phyloP scores from a whole-genome alignment of 306 rosid genomes.

The Inga oerstediana region DNA sequence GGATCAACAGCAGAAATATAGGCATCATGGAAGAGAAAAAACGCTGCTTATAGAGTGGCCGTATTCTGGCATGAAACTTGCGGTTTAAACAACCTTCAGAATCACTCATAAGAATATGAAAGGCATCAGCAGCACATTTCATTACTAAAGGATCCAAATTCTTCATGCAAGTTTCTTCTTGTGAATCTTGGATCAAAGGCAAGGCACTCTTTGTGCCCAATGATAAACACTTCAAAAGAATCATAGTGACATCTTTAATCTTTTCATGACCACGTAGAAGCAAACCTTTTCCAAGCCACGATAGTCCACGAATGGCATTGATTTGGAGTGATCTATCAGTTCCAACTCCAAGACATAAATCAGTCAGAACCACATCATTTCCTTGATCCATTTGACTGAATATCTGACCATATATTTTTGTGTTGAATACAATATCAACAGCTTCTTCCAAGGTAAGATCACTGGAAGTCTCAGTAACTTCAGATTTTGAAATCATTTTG shows the following conservation, averaged over 20 bases:
- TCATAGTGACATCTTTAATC: slow-evolving; percentile 73
- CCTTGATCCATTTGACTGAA: slow-evolving; percentile 44
- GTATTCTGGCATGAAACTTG: slow-evolving; percentile 65
- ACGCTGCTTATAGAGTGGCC: slow-evolving; percentile 95
- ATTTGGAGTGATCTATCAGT: slow-evolving; percentile 60
- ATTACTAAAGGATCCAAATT: slow-evolving; percentile 51
- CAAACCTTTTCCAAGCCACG: slow-evolving; percentile 97
- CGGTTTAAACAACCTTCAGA: slow-evolving; percentile 82
- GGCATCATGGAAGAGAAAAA: slow-evolving; percentile 84
- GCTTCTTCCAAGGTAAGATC: slow-evolving; percentile 75
- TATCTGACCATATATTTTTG: slow-evolving; percentile 44
- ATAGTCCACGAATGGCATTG: slow-evolving; percentile 76
- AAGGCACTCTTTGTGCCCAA: slow-evolving; percentile 39
- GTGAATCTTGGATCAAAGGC: slow-evolving; percentile 41
- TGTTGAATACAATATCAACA: slow-evolving; percentile 61
- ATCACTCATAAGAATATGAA: slow-evolving; percentile 89
- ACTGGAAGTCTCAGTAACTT: slow-evolving; percentile 42
- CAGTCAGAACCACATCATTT: slow-evolving; percentile 54
- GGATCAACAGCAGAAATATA: slow-evolving; percentile 65
- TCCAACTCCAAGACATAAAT: slow-evolving; percentile 64
- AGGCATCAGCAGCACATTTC: slow-evolving; percentile 85
- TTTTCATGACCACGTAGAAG: slow-evolving; percentile 84
- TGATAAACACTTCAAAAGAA: slow-evolving; percentile 65
- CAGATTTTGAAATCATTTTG: slow-evolving; percentile 62
- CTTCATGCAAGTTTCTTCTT: slow-evolving; percentile 39